Conservation (phyloP, 306 rosid species). For the Sindora glabra region DNA sequence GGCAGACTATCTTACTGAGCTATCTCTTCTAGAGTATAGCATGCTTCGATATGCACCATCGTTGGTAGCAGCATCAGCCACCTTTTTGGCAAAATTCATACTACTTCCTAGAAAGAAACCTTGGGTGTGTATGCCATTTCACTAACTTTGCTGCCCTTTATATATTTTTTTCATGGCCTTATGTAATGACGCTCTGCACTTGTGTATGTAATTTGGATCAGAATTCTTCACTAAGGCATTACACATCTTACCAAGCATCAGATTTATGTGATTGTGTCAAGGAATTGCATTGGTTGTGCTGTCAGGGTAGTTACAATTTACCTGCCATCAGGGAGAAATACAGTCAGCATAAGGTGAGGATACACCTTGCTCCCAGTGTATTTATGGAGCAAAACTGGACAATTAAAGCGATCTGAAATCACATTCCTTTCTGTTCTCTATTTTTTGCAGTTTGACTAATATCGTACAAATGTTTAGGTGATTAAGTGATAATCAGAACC, state of each 20-base stretch:
- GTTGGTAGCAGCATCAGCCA: conserved; percentile 55
- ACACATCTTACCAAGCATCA: conserved; percentile 43
- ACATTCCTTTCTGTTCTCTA: neutral
- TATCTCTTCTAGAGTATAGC: conserved; percentile 50
- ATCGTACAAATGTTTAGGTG: too few relatives aligned
- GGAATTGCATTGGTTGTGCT: conserved; percentile 38
- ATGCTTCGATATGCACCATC: conserved; percentile 52
- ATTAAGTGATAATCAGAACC: too few relatives aligned
- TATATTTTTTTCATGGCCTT: neutral
- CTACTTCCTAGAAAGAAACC: conserved; percentile 40
- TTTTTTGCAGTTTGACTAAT: too few relatives aligned
- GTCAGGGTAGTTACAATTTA: conserved; percentile 25
- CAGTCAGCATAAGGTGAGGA: conserved; percentile 58
- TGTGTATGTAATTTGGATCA: conserved; percentile 18
- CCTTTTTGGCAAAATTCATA: conserved; percentile 61
- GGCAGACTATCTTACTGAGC: conserved; percentile 45
- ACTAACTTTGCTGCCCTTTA: conserved; percentile 7
- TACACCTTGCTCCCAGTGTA: neutral
- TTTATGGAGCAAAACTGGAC: neutral
- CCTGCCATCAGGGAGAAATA: conserved; percentile 63
- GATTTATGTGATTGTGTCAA: conserved; percentile 50
- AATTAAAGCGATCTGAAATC: neutral
- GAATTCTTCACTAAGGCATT: conserved; percentile 48
- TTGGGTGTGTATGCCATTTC: conserved; percentile 45
- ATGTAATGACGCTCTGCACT: conserved; percentile 4